phyloP scores from a whole-genome alignment of 495 filamentous ascomycete species.

The Amorphotheca resinae region DNA sequence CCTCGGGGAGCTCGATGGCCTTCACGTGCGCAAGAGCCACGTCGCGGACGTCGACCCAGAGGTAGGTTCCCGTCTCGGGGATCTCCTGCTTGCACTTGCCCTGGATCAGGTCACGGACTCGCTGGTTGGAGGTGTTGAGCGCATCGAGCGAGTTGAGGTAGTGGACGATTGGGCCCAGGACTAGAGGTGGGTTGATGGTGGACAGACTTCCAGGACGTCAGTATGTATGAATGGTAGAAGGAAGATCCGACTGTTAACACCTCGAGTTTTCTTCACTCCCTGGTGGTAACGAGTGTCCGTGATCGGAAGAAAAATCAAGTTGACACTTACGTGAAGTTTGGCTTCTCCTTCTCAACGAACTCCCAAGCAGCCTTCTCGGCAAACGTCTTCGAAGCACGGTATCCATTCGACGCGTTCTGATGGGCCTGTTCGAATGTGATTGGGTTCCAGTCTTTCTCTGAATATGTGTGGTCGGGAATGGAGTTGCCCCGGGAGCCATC shows the following conservation, averaged over 20 bases:
- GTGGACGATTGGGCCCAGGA: constrained; percentile 53
- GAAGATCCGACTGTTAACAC: no score
- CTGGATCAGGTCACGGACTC: constrained; percentile 33
- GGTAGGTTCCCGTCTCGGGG: constrained; percentile 39
- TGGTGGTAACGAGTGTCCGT: no score
- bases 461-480: constrained; percentile 43
- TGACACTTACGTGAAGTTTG: constrained; percentile 49
- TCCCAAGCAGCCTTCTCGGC: constrained; percentile 70
- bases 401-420: constrained; percentile 42
- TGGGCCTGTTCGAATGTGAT: constrained; percentile 57
- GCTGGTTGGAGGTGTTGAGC: constrained; percentile 57
- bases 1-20: constrained; percentile 54
- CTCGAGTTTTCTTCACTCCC: no score
- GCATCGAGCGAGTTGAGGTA: constrained; percentile 52
- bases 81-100: constrained; percentile 55
- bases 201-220: constrained; percentile 33
- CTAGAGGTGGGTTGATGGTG: constrained; percentile 57
- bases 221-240: no score
- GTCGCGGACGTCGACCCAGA: constrained; percentile 61
- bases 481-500: constrained; percentile 27
- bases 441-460: constrained; percentile 74
- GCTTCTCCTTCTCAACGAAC: constrained; percentile 67
- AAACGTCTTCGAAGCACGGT: constrained; percentile 44
- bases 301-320: no score
- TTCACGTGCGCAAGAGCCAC: constrained; percentile 53